These are phyloP conservation scores for Myriangium duriaei DNA, from an alignment of 2,329 filamentous ascomycete genomes.

Conservation along the genomic window DNA sequence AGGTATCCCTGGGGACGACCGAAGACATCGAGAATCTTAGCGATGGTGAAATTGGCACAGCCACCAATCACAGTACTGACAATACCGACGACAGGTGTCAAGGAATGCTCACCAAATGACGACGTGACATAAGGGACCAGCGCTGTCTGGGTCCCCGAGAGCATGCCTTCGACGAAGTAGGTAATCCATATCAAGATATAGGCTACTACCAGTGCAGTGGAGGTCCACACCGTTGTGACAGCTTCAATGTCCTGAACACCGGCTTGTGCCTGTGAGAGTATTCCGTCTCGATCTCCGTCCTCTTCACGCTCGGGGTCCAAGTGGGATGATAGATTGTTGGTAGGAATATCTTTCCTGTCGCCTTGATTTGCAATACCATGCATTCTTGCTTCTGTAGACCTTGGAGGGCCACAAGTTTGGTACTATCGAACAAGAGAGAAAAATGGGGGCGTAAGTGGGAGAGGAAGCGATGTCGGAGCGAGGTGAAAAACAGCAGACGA, in stretches of 20 bases:
- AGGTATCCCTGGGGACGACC: slow-evolving; percentile 29
- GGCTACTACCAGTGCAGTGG: slow-evolving; percentile 24
- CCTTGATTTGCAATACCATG: no score
- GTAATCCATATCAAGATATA: slow-evolving; percentile 34
- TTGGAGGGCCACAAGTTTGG: no score
- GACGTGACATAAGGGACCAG: slow-evolving; percentile 30
- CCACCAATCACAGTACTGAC: slow-evolving; percentile 26
- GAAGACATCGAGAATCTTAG: slow-evolving; percentile 31
- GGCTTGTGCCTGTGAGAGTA: slow-evolving; percentile 24
- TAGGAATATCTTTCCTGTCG: no score
- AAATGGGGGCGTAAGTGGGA: no score
- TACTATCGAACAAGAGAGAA: no score
- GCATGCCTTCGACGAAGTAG: slow-evolving; percentile 38
- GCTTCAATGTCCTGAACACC: slow-evolving; percentile 30
- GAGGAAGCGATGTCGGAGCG: no score
- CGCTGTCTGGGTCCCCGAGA: slow-evolving; percentile 30
- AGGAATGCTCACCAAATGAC: slow-evolving; percentile 22
- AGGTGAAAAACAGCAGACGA: no score
- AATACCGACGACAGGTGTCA: slow-evolving; percentile 24
- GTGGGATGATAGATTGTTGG: no score
- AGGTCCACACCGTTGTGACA: slow-evolving; percentile 29
- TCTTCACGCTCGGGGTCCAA: no score
- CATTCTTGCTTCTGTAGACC: no score
- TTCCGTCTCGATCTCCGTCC: no score
- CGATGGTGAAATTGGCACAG: slow-evolving; percentile 25